These are phyloP conservation scores for Phytophthora pini DNA, from an alignment of 352 stramenopile species.

Conservation along the genomic window DNA sequence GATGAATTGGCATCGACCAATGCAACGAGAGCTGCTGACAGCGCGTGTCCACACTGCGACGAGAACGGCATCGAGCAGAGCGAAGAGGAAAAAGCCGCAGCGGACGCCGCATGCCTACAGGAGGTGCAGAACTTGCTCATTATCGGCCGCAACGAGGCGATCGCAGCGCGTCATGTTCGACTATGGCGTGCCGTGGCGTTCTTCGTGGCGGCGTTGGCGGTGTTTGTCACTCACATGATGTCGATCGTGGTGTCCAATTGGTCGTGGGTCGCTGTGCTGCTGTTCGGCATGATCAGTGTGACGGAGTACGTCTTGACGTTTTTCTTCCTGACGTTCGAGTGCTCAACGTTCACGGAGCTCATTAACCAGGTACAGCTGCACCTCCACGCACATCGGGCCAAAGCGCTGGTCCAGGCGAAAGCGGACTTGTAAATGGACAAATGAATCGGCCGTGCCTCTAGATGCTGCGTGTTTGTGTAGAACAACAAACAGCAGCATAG, in stretches of 20 bases:
- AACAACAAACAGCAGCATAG: slow-evolving; percentile 28
- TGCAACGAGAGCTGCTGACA: slow-evolving; percentile 18
- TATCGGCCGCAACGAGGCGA: slow-evolving; percentile 48
- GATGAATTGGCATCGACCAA: slow-evolving; percentile 24
- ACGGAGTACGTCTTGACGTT: slow-evolving; percentile 80
- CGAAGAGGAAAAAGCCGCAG: slow-evolving; percentile 28
- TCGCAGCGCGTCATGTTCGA: slow-evolving; percentile 44
- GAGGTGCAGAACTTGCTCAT: slow-evolving; percentile 56
- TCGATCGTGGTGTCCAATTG: slow-evolving; percentile 40
- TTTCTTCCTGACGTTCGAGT: slow-evolving; percentile 84
- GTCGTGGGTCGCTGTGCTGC: slow-evolving; percentile 43
- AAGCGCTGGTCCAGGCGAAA: slow-evolving; percentile 13
- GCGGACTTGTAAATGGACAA: slow-evolving; percentile 13
- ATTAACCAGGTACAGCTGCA: slow-evolving; percentile 74
- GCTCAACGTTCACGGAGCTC: slow-evolving; percentile 82
- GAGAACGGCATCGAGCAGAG: slow-evolving; percentile 35
- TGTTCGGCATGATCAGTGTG: slow-evolving; percentile 44
- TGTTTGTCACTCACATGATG: slow-evolving; percentile 42
- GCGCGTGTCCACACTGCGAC: slow-evolving; percentile 55
- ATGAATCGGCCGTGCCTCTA: slow-evolving; percentile 16
- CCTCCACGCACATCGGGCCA: slow-evolving; percentile 24
- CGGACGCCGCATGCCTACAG: slow-evolving; percentile 40
- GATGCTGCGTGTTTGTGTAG: slow-evolving; percentile 20
- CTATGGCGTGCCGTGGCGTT: slow-evolving; percentile 46
- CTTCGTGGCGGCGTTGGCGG: slow-evolving; percentile 36